These are phyloP conservation scores for Fomitopsis pulvina DNA, from an alignment of 768 basidiomycete genomes.

Conservation along the genomic window DNA sequence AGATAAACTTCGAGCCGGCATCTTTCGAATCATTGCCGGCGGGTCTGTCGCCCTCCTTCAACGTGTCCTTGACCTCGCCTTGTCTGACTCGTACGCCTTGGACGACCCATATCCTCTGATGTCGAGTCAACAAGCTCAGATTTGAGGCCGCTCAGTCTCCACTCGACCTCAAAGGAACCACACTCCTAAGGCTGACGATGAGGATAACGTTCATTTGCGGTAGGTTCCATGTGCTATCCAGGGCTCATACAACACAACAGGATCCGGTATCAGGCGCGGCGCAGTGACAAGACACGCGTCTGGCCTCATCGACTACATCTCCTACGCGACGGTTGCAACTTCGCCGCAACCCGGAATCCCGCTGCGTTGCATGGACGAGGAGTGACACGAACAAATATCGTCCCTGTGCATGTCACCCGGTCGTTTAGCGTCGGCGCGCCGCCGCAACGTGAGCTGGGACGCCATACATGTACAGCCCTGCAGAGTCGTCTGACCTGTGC, in stretches of 20 bases:
- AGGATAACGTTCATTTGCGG: background rate
- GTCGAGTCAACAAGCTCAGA: background rate
- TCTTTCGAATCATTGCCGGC: background rate
- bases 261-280: background rate
- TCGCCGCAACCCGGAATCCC: background rate
- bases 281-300: background rate
- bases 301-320: background rate
- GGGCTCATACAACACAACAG: background rate
- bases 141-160: background rate
- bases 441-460: slow-evolving; percentile 1
- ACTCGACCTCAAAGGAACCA: background rate
- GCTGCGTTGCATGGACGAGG: slow-evolving; percentile 1
- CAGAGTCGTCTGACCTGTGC: slow-evolving; percentile 2
- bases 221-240: background rate
- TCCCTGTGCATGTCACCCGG: background rate
- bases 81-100: no score
- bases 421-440: background rate
- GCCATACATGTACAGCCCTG: background rate
- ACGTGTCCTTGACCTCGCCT: no score
- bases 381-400: background rate
- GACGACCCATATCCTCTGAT: no score
- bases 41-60: background rate
- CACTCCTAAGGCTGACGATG: background rate
- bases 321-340: background rate
- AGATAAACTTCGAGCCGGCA: slow-evolving; percentile 4